Evolutionary conservation across 1,139 yeast genomes (phyloP).

Genomic region (Suhomyces coccinellae): DNA sequence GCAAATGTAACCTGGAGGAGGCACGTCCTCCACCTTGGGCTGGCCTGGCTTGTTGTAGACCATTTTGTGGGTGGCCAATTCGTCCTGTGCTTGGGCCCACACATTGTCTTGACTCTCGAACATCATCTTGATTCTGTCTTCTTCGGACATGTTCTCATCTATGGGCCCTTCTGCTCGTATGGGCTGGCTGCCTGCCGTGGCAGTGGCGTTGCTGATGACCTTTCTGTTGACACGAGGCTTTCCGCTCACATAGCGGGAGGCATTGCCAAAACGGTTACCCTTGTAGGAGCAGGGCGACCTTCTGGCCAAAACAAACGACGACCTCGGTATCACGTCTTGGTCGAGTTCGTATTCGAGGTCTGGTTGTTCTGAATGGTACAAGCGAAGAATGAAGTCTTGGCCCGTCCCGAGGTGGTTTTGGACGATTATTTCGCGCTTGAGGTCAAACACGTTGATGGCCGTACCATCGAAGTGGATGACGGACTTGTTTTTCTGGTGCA

Average conservation of each 20-base stretch:
- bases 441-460: conserved; percentile 90
- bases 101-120: conserved; percentile 89
- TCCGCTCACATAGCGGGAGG: conserved; percentile 83
- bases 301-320: conserved; percentile 78
- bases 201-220: conserved; percentile 29
- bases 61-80: conserved; percentile 75
- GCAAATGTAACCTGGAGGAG: conserved; percentile 95
- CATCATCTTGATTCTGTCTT: conserved; percentile 86
- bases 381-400: conserved; percentile 73
- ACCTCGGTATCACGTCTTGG: conserved; percentile 90
- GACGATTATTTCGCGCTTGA: conserved; percentile 83
- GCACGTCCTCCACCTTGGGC: conserved; percentile 61
- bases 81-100: conserved; percentile 94
- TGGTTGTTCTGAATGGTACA: conserved; percentile 65
- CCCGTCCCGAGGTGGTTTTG: conserved; percentile 84
- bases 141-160: conserved; percentile 62
- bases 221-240: conserved; percentile 60
- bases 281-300: conserved; percentile 69
- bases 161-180: conserved; percentile 16
- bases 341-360: conserved; percentile 81
- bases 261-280: conserved; percentile 63
- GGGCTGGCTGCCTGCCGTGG: conserved; percentile 17
- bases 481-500: conserved; percentile 79
- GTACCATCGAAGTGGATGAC: conserved; percentile 93
- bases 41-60: conserved; percentile 50